Evolutionary conservation across 441 rosid genomes (phyloP).

Genomic region (Rhodomyrtus psidioides): DNA sequence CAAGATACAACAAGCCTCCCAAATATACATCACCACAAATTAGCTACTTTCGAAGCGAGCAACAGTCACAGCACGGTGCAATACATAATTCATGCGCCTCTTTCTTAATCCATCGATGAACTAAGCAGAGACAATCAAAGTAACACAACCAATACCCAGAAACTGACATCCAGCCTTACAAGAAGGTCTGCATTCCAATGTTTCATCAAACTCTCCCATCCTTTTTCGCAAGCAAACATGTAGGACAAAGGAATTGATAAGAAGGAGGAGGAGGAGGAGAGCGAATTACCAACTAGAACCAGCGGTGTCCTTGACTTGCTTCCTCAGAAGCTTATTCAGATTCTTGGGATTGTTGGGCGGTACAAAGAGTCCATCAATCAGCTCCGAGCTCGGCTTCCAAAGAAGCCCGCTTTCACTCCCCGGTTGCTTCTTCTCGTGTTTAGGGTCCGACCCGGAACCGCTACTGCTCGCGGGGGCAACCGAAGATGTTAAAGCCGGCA

Average conservation of each 20-base stretch:
- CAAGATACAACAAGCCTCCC: not conserved
- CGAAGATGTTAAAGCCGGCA: constrained; percentile 28
- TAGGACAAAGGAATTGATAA: not conserved
- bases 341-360: constrained; percentile 72
- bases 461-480: not conserved
- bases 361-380: constrained; percentile 70
- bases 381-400: constrained; percentile 54
- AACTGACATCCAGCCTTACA: not conserved
- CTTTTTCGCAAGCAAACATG: not conserved
- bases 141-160: not conserved
- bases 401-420: constrained; percentile 25
- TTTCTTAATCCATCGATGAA: not conserved
- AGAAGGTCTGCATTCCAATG: not conserved
- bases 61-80: not conserved
- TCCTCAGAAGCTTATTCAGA: constrained; percentile 55
- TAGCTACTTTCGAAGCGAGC: not conserved
- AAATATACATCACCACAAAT: not conserved
- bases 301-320: constrained; percentile 60
- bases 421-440: not conserved
- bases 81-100: not conserved
- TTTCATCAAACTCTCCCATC: not conserved
- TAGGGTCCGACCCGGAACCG: not conserved
- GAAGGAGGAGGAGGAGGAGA: not conserved
- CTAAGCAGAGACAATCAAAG: not conserved
- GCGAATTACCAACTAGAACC: constrained; percentile 51